phyloP scores from a whole-genome alignment of 2,329 filamentous ascomycete genomes.

The Zasmidium cellare region DNA sequence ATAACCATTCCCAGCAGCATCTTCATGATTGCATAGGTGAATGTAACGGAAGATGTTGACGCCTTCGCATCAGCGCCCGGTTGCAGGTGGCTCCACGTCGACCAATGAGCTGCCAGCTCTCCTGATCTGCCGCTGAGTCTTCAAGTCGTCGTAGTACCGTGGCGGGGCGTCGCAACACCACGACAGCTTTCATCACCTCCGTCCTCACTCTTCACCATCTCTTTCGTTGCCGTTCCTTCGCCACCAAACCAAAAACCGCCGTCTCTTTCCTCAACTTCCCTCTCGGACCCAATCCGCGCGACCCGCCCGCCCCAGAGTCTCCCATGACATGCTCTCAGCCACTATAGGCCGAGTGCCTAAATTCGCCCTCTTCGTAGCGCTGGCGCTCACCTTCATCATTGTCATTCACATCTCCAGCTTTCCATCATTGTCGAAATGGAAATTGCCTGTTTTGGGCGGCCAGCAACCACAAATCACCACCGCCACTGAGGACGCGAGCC shows the following conservation, averaged over 20 bases:
- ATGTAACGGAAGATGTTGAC: too few species aligned
- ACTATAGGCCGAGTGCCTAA: conserved; percentile 14
- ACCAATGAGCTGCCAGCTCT: too few species aligned
- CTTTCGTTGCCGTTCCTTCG: neutral
- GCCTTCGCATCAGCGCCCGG: too few species aligned
- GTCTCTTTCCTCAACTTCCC: neutral
- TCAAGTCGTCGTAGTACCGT: neutral
- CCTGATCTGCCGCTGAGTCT: neutral
- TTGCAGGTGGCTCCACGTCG: too few species aligned
- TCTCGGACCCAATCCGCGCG: neutral
- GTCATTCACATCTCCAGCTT: conserved; percentile 9
- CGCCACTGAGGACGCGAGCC: neutral
- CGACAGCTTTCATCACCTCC: neutral
- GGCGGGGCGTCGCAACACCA: neutral
- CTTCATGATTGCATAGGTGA: too few species aligned
- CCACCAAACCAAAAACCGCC: too few species aligned
- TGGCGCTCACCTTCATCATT: conserved; percentile 6
- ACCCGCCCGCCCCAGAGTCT: neutral
- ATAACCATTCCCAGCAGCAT: too few species aligned
- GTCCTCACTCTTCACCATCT: neutral
- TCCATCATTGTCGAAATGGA: conserved; percentile 8
- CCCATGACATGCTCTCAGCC: conserved; percentile 11
- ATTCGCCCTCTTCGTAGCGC: conserved; percentile 5
- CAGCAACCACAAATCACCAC: neutral
- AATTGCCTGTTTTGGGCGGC: neutral